phyloP scores from a whole-genome alignment of 2,329 filamentous ascomycete species.

The Ascochyta koolunga region DNA sequence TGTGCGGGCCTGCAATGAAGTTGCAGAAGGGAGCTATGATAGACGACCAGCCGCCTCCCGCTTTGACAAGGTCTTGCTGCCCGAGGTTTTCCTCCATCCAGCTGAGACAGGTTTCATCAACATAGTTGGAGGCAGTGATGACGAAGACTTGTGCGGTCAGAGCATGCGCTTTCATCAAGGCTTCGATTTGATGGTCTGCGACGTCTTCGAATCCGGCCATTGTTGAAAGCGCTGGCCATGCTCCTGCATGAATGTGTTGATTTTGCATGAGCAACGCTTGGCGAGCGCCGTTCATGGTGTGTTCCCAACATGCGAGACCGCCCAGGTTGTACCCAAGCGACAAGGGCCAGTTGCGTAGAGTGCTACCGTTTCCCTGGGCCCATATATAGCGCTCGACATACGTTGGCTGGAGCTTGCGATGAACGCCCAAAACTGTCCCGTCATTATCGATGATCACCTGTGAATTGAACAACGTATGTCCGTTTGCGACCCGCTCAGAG shows the following conservation, averaged over 20 bases:
- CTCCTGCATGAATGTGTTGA: slow-evolving; percentile 46
- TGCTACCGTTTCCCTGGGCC: slow-evolving; percentile 44
- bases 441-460: slow-evolving; percentile 44
- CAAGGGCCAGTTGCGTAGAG: slow-evolving; percentile 39
- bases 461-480: slow-evolving; percentile 46
- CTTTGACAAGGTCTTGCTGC: slow-evolving; percentile 41
- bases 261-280: slow-evolving; percentile 44
- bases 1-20: slow-evolving; percentile 44
- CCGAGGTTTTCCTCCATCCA: slow-evolving; percentile 50
- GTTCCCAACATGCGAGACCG: slow-evolving; percentile 47
- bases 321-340: slow-evolving; percentile 44
- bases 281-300: slow-evolving; percentile 49
- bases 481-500: slow-evolving; percentile 42
- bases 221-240: slow-evolving; percentile 48
- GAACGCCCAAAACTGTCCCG: slow-evolving; percentile 44
- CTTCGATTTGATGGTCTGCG: slow-evolving; percentile 55
- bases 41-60: slow-evolving; percentile 45
- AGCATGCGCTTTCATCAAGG: slow-evolving; percentile 55
- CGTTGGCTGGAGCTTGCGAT: slow-evolving; percentile 48
- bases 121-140: slow-evolving; percentile 51
- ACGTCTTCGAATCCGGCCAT: slow-evolving; percentile 50
- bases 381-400: slow-evolving; percentile 45
- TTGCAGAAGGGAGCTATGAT: slow-evolving; percentile 46
- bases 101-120: slow-evolving; percentile 50
- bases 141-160: slow-evolving; percentile 55